These are phyloP conservation scores for Yarrowia hollandica DNA, from an alignment of 805 yeast genomes.

Conservation along the genomic window DNA sequence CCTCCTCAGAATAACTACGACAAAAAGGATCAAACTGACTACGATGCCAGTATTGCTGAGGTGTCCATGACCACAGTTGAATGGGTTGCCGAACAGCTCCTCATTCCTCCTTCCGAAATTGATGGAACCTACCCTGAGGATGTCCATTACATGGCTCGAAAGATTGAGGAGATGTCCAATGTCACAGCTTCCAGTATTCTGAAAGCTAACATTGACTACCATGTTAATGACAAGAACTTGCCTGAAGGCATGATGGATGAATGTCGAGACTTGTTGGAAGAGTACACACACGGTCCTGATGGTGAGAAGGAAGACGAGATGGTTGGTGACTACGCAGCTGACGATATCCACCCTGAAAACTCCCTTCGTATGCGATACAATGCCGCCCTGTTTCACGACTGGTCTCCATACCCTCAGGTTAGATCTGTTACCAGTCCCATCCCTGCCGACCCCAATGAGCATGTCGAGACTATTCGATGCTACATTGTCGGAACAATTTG, in stretches of 20 bases:
- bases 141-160: conserved; percentile 25
- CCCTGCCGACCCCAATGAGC: conserved; percentile 50
- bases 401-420: conserved; percentile 62
- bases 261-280: conserved; percentile 17
- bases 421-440: conserved; percentile 54
- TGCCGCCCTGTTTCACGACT: conserved; percentile 46
- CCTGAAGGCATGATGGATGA: conserved; percentile 15
- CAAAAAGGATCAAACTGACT: conserved; percentile 24
- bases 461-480: conserved; percentile 54
- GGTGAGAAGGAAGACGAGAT: conserved; percentile 22
- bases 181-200: conserved; percentile 22
- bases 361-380: conserved; percentile 38
- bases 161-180: conserved; percentile 17
- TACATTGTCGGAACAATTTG: conserved; percentile 54
- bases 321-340: conserved; percentile 16
- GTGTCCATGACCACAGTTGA: conserved; percentile 15
- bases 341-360: neutral
- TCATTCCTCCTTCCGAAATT: conserved; percentile 23
- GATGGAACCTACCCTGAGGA: conserved; percentile 18
- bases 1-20: conserved; percentile 13
- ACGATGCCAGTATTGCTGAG: conserved; percentile 27
- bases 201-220: conserved; percentile 24
- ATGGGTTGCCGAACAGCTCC: conserved; percentile 25
- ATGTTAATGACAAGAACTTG: conserved; percentile 9
- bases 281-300: conserved; percentile 10